Evolutionary conservation across 371 early-diverging fungal species (phyloP), one percentile per base, ranked within the genome.

Genomic region (Dichotomocladium elegans): DNA sequence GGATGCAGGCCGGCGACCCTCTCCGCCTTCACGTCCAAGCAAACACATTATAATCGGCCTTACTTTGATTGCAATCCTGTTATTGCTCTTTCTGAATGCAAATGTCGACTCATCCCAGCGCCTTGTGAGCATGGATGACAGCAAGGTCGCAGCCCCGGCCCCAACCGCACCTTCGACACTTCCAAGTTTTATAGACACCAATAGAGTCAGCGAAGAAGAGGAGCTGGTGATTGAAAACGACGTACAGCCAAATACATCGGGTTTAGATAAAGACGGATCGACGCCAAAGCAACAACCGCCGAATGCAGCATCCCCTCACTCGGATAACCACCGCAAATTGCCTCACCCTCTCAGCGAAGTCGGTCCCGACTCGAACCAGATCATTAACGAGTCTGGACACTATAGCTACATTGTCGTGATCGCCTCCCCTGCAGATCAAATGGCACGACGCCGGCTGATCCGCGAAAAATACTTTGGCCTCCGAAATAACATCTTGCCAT

Each of bases 391-490:
- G 15, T 68, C 72, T 17, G 53, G 57, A 17, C 72, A 65, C 27
- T 77, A 77, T 47, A 51, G 62, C n/a, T 70, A 74, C 26, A 47
- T 81, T n/a, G 60, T 81, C 10, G 60, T 81, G 24, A 75, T 81
- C 34, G 77, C 77, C 4, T 70, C 81, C 25, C 61, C 64, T 52
- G 72, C 72, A 34, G 51, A 50, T 15, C 63, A 64, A 15, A 52
- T 66, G 6, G 43, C 66, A 3, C 66, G 70, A 24, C 68, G 81
- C 41, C 53, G 50, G 6, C 58, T 76, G 61, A 68, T 81, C 17
- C 78, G 82, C 12, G 67, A 72, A 40, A 58, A 68, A 7, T 69
- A 79, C 49, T 81, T 81, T 65, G 75, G 75, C 17, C 65, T 79
- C 34, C 51, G 61, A 33, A 68, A 81, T 47, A 81, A 79, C 33